Conservation (phyloP, 768 basidiomycete genomes). For the Termitomyces sp. region DNA sequence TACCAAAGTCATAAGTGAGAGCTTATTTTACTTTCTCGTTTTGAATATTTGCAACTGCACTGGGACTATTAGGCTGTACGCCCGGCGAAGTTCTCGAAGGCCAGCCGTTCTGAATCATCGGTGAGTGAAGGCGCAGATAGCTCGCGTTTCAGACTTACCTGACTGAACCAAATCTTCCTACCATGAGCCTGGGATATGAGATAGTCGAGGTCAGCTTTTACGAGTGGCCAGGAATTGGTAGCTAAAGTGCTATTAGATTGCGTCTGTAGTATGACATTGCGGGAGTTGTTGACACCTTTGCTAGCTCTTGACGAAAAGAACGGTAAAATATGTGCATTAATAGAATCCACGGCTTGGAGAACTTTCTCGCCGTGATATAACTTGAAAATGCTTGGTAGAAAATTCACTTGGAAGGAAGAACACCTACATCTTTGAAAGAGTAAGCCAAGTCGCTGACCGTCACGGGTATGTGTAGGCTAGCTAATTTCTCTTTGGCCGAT, state of each 20-base stretch:
- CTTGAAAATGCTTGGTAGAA: slow-evolving; percentile 1
- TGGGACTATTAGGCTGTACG: slow-evolving; percentile 60
- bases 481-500: slow-evolving; percentile 41
- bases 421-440: slow-evolving; percentile 39
- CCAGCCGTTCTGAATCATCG: slow-evolving; percentile 61
- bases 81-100: slow-evolving; percentile 56
- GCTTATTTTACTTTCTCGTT: slow-evolving; percentile 59
- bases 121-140: neutral
- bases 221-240: slow-evolving; percentile 56
- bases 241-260: slow-evolving; percentile 24
- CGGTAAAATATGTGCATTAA: slow-evolving; percentile 67
- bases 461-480: slow-evolving; percentile 51
- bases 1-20: neutral
- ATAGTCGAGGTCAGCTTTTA: slow-evolving; percentile 56
- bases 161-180: slow-evolving; percentile 72
- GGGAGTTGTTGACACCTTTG: slow-evolving; percentile 31
- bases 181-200: slow-evolving; percentile 49
- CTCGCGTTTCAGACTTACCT: slow-evolving; percentile 33
- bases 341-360: slow-evolving; percentile 52
- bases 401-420: neutral
- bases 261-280: neutral
- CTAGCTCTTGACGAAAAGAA: slow-evolving; percentile 57
- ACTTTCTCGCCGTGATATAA: slow-evolving; percentile 41
- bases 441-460: slow-evolving; percentile 65
- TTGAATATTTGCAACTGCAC: slow-evolving; percentile 51